Conservation (phyloP, 306 rosid species). For the Ormosia emarginata region DNA sequence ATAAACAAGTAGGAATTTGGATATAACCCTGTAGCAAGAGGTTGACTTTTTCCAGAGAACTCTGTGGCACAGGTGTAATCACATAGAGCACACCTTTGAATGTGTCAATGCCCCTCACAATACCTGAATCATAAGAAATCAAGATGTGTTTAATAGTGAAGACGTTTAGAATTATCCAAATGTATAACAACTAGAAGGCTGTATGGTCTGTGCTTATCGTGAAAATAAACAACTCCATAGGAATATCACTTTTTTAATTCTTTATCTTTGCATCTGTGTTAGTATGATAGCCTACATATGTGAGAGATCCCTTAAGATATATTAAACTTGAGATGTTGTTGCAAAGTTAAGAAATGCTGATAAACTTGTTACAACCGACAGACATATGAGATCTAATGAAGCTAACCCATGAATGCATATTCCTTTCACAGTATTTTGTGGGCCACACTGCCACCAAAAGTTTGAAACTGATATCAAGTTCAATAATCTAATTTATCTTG, state of each 20-base stretch:
- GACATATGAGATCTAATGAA: not conserved
- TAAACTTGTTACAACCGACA: slow-evolving; percentile 4
- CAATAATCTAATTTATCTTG: not conserved
- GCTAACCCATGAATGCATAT: not conserved
- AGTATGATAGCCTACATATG: not conserved
- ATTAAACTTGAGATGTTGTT: not conserved
- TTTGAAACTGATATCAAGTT: not conserved
- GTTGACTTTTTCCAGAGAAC: slow-evolving; percentile 72
- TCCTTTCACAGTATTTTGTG: not conserved
- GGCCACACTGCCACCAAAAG: not conserved
- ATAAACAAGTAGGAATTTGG: slow-evolving; percentile 76
- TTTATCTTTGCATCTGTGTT: not conserved
- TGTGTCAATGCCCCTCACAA: slow-evolving; percentile 86
- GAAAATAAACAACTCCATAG: not conserved
- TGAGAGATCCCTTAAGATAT: not conserved
- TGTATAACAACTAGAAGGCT: not conserved
- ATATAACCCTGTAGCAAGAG: slow-evolving; percentile 76
- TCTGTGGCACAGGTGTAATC: slow-evolving; percentile 80
- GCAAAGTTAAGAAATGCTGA: not conserved
- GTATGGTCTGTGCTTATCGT: not conserved
- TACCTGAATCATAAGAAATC: slow-evolving; percentile 54
- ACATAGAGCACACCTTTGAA: slow-evolving; percentile 66
- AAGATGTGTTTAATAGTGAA: slow-evolving; percentile 6
- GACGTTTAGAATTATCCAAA: slow-evolving; percentile 8
- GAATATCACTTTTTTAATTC: not conserved